These are phyloP conservation scores for Micromonas pusilla DNA, from an alignment of 139 green algal genomes.

Conservation along the genomic window DNA sequence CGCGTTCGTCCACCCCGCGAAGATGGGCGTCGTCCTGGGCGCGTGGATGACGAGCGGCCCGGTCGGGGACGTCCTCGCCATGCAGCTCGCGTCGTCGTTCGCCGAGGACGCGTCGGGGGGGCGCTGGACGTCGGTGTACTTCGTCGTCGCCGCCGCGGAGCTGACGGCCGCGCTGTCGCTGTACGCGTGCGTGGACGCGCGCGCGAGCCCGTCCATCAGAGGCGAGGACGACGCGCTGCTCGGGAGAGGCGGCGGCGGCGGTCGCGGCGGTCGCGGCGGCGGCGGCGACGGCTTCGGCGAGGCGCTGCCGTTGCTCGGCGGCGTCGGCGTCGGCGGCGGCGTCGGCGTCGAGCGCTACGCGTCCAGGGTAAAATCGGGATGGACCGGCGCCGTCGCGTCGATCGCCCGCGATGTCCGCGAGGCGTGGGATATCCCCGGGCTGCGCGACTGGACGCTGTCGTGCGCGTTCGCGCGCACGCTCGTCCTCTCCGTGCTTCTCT, in stretches of 20 bases:
- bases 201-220: neutral
- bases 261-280: too few species aligned
- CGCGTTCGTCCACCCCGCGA: neutral
- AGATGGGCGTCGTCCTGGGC: neutral
- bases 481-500: neutral
- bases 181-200: neutral
- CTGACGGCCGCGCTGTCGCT: neutral
- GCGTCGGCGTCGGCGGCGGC: too few species aligned
- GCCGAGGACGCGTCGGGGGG: neutral
- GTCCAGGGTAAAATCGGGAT: too few species aligned
- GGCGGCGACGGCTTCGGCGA: too few species aligned
- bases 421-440: neutral
- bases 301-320: too few species aligned
- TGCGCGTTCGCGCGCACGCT: neutral
- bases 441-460: neutral
- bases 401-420: too few species aligned
- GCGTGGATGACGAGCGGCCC: neutral
- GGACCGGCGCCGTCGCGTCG: too few species aligned
- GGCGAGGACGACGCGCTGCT: neutral
- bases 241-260: neutral
- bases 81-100: neutral
- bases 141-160: neutral
- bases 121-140: neutral
- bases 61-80: neutral
- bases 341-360: too few species aligned